These are phyloP conservation scores for Gnaphalium uliginosum DNA, from an alignment of 129 eudicot genomes.

Conservation along the genomic window DNA sequence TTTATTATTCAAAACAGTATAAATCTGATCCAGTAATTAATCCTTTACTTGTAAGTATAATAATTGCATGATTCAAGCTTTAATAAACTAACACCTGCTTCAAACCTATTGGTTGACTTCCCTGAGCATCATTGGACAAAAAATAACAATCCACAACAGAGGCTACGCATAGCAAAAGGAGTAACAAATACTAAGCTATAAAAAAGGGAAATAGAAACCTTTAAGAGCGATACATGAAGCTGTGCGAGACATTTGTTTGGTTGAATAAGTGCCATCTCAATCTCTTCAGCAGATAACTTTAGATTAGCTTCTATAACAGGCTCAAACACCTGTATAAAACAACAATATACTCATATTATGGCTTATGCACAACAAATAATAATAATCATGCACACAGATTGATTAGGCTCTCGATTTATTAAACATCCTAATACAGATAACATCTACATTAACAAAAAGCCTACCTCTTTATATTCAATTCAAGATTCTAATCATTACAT, in stretches of 20 bases:
- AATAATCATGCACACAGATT: background rate
- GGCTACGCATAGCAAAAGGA: constrained; percentile 10
- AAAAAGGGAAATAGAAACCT: constrained; percentile 46
- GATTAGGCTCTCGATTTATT: background rate
- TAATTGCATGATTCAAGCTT: constrained; percentile 18
- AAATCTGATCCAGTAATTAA: constrained; percentile 2
- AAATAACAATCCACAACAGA: constrained; percentile 12
- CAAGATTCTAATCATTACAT: constrained; percentile 6
- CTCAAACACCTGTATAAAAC: constrained; percentile 68
- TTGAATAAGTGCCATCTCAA: constrained; percentile 67
- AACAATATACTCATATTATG: background rate
- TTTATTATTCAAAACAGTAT: background rate
- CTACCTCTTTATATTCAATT: constrained; percentile 12
- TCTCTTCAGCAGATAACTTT: constrained; percentile 75
- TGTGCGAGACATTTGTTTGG: constrained; percentile 58
- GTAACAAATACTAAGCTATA: background rate
- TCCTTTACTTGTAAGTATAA: background rate
- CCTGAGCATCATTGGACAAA: constrained; percentile 10
- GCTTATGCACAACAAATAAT: background rate
- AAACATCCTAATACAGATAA: constrained; percentile 16
- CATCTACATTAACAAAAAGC: background rate
- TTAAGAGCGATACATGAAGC: constrained; percentile 67
- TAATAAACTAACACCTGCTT: background rate
- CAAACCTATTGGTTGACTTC: constrained; percentile 5
- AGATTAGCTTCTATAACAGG: constrained; percentile 57